Conservation (phyloP, 139 green algal genomes). For the Chlorella sp. region DNA sequence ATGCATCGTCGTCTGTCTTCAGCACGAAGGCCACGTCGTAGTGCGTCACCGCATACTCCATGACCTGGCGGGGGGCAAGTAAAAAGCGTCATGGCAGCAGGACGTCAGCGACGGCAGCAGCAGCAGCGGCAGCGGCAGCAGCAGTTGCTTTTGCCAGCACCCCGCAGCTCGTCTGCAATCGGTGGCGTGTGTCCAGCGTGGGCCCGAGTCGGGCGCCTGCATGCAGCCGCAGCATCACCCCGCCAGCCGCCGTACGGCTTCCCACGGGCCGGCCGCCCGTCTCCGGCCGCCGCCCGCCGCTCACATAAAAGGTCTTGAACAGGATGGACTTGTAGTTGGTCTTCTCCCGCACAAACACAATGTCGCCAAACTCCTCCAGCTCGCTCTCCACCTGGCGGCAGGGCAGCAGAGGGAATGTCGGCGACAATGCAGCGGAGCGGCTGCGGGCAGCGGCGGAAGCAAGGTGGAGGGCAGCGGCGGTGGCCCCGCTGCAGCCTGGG, state of each 20-base stretch:
- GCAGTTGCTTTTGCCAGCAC: no score
- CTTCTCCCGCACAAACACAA: conserved; percentile 55
- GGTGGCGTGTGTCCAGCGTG: no score
- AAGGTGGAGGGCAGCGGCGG: not conserved
- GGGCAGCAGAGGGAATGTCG: not conserved
- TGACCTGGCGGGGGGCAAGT: conserved; percentile 4
- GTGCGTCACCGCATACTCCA: conserved; percentile 53
- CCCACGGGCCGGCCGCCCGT: no score
- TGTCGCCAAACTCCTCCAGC: conserved; percentile 49
- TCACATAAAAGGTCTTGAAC: conserved; percentile 60
- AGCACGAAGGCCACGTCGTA: conserved; percentile 59
- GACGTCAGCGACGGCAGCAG: not conserved
- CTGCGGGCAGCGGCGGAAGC: not conserved
- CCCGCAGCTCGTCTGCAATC: no score
- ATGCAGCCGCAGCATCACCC: no score
- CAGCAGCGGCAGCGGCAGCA: not conserved
- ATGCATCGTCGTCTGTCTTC: conserved; percentile 67
- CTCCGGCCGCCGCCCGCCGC: not conserved
- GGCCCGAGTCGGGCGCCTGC: no score
- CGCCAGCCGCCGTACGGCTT: no score
- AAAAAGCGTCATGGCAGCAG: not conserved
- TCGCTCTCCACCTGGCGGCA: conserved; percentile 53
- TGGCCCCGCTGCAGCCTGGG: no score
- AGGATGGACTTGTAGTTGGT: conserved; percentile 68
- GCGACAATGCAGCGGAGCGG: not conserved